A percentile compares a stretch with the other conserved stretches of the same genome.
Evolutionary conservation across 2,329 filamentous ascomycete genomes (phyloP).

Genomic region (Volutella citrinella): DNA sequence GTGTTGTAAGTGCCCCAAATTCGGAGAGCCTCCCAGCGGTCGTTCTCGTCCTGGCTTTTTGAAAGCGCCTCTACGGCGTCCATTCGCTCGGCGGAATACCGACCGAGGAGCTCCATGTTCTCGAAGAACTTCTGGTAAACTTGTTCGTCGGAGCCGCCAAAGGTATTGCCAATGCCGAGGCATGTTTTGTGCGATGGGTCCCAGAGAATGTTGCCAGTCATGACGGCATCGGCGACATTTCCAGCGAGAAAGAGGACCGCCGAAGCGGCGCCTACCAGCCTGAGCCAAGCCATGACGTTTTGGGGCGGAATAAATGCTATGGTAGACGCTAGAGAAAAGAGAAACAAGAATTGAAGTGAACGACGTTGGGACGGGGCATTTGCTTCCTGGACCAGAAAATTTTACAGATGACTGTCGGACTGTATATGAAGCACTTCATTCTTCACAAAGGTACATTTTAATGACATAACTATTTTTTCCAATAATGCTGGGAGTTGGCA

Average conservation of each 20-base stretch:
- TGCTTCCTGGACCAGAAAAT: too few species aligned
- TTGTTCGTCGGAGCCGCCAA: neutral
- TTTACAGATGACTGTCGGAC: too few species aligned
- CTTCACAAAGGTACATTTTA: too few species aligned
- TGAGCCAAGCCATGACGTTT: slow-evolving; percentile 1
- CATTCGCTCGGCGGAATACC: neutral
- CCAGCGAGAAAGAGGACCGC: neutral
- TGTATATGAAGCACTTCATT: too few species aligned
- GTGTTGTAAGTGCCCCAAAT: slow-evolving; percentile 1
- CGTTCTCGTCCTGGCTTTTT: too few species aligned
- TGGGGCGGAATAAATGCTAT: too few species aligned
- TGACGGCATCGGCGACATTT: neutral
- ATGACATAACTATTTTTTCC: too few species aligned
- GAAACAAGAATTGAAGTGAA: slow-evolving; percentile 1
- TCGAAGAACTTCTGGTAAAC: slow-evolving; percentile 1
- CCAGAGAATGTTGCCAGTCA: slow-evolving; percentile 2
- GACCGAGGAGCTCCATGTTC: neutral
- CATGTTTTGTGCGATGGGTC: slow-evolving; percentile 2
- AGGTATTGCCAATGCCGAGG: neutral
- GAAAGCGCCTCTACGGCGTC: neutral
- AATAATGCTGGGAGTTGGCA: too few species aligned
- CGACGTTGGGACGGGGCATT: too few species aligned
- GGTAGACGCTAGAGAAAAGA: too few species aligned
- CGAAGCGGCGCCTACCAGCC: neutral
- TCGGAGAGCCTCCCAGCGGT: slow-evolving; percentile 1